Percentiles rank a stretch among this genome's conserved stretches.
These are phyloP conservation scores for Cyanidiococcus yangmingshanensis DNA, from an alignment of 23 red algal genomes.

Conservation along the genomic window DNA sequence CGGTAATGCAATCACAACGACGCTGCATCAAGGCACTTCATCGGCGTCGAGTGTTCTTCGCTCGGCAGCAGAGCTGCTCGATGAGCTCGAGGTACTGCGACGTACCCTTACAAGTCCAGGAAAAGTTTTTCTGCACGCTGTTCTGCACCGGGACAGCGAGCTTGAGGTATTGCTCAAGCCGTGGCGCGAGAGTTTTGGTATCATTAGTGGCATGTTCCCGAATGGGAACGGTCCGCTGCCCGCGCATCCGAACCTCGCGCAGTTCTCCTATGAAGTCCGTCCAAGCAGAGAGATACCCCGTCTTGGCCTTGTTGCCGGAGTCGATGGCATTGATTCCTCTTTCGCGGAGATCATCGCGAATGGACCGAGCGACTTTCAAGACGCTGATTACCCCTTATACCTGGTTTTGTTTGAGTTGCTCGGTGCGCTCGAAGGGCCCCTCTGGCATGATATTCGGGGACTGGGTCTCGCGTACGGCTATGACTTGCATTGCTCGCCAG, in stretches of 20 bases:
- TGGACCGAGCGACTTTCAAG: not conserved
- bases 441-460: slow-evolving; percentile 28
- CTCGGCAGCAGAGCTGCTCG: not conserved
- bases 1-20: not conserved
- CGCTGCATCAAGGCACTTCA: not conserved
- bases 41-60: not conserved
- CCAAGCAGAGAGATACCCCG: not conserved
- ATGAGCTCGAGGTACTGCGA: slow-evolving; percentile 14
- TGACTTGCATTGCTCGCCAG: slow-evolving; percentile 19
- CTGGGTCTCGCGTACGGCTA: slow-evolving; percentile 22
- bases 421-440: slow-evolving; percentile 23
- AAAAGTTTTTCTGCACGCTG: slow-evolving; percentile 6
- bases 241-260: not conserved
- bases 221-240: slow-evolving; percentile 14
- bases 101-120: not conserved
- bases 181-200: not conserved
- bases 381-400: not conserved
- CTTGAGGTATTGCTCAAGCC: not conserved
- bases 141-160: not conserved
- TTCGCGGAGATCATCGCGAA: not conserved
- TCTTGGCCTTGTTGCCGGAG: not conserved
- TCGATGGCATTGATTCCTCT: not conserved
- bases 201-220: not conserved
- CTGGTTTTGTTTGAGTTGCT: slow-evolving; percentile 28
- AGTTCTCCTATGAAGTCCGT: not conserved